Evolutionary conservation across 164 flowering plant genomes (phyloP), one percentile per base, ranked within the genome.

Genomic region (Liquidambar formosana): DNA sequence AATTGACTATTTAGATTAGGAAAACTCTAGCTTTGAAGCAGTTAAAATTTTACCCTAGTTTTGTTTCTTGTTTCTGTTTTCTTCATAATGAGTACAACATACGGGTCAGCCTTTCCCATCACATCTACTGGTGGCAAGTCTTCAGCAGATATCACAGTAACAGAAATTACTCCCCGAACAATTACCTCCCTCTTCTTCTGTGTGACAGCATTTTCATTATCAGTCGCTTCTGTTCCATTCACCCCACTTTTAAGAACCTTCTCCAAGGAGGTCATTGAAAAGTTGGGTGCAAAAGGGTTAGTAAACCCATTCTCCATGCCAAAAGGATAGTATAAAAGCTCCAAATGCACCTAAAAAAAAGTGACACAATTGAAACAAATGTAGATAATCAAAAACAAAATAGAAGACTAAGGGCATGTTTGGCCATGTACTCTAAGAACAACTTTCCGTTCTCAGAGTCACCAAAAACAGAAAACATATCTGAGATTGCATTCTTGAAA

Each of bases 71-170:
- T 61, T 60, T 73, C 97, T 57, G 95, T 68, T 76, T 96, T 96
- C 80, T 90, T 96, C 96, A 93, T 71, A 14, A 69, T 81, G 26
- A 96, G 78, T 25, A 84, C 89, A 27, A 89, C 97, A 79, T 75
- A 96, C 0, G 99, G 99, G 76, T 93, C 99, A 63, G 98, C 86
- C 73, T 92, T 96, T 57, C 99, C 98, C 87, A 92, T 81, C 53
- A 96, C 46, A 81, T 93, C 99, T 45, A 77, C 77, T 8, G 84
- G 77, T 10, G 95, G 92, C 83, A 96, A 85, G 67, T 93, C 96
- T 67, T 93, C 97, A 26, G 97, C 99, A 64, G 97, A 93, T 65
- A 92, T 79, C 49, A 96, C 89, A 5, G 97, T 92, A 10, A 96
- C 90, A 58, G 95, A 86, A 41, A 96, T 85, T 22, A 96, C 99